phyloP scores from a whole-genome alignment of 768 basidiomycete genomes.

The Guyanaporus albipodus region DNA sequence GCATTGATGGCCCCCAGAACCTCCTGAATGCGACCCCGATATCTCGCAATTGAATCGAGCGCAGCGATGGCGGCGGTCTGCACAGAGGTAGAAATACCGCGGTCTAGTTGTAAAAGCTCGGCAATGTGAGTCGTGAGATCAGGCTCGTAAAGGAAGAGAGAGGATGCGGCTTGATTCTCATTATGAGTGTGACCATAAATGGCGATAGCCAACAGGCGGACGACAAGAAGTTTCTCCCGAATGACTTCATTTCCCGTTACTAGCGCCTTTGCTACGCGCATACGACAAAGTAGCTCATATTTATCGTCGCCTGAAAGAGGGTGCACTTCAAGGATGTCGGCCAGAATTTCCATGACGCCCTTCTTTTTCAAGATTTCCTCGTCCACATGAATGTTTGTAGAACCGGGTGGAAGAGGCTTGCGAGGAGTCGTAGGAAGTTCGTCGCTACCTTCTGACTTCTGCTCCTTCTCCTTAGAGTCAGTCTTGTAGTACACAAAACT shows the following conservation, averaged over 20 bases:
- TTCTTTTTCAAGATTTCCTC: conserved; percentile 57
- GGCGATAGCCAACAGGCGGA: conserved; percentile 83
- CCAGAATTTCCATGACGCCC: conserved; percentile 71
- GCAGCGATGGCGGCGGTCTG: conserved; percentile 84
- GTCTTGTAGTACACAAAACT: conserved; percentile 79
- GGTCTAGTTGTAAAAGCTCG: conserved; percentile 81
- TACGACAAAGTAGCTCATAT: conserved; percentile 84
- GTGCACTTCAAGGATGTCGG: conserved; percentile 64
- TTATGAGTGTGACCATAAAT: conserved; percentile 86
- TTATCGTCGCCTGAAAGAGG: conserved; percentile 76
- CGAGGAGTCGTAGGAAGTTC: conserved; percentile 48
- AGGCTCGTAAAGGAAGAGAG: conserved; percentile 92
- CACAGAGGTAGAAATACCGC: conserved; percentile 61
- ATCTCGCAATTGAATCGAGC: conserved; percentile 87
- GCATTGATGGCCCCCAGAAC: conserved; percentile 89
- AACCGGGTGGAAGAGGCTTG: conserved; percentile 44
- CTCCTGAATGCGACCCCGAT: conserved; percentile 79
- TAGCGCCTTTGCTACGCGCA: conserved; percentile 74
- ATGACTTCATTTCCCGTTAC: conserved; percentile 52
- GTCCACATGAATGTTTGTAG: conserved; percentile 60
- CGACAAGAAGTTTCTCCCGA: conserved; percentile 74
- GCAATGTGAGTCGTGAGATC: conserved; percentile 87
- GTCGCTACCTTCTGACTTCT: conserved; percentile 40
- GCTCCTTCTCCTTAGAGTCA: conserved; percentile 46
- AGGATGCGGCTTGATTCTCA: conserved; percentile 73